Conservation (phyloP, 495 filamentous ascomycete genomes). For the Cercophora sp. region DNA sequence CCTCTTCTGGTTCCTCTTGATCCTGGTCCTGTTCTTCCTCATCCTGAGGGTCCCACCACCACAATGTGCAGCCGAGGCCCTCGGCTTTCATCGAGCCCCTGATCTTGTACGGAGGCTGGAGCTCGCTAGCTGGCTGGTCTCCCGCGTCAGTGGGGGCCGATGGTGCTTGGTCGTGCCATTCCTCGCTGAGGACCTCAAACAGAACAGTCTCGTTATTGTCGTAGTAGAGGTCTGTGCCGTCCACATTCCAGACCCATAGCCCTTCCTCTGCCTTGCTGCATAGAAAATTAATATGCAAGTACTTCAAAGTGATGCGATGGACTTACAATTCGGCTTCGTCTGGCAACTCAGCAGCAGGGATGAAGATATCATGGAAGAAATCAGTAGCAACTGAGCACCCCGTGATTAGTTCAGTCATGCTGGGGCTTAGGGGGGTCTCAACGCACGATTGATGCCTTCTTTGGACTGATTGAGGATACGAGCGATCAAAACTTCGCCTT, state of each 20-base stretch:
- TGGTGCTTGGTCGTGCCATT: slow-evolving; percentile 85
- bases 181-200: slow-evolving; percentile 76
- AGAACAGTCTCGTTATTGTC: slow-evolving; percentile 85
- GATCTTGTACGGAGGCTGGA: slow-evolving; percentile 61
- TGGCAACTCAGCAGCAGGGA: slow-evolving; percentile 67
- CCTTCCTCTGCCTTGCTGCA: slow-evolving; percentile 64
- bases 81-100: slow-evolving; percentile 55
- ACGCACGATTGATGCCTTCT: slow-evolving; percentile 70
- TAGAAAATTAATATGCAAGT: too few relatives aligned
- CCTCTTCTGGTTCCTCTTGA: background rate
- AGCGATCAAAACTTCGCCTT: slow-evolving; percentile 80
- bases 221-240: slow-evolving; percentile 69
- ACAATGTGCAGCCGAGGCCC: slow-evolving; percentile 49
- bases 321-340: slow-evolving; percentile 71
- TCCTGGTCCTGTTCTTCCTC: too few relatives aligned
- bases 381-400: slow-evolving; percentile 65
- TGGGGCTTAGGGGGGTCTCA: background rate
- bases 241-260: slow-evolving; percentile 77
- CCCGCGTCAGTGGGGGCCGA: slow-evolving; percentile 54
- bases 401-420: too few relatives aligned
- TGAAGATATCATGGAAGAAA: slow-evolving; percentile 87
- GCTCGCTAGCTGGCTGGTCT: slow-evolving; percentile 26
- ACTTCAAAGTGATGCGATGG: too few relatives aligned
- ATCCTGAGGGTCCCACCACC: slow-evolving; percentile 58
- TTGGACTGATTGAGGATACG: slow-evolving; percentile 68